Evolutionary conservation across 2,329 filamentous ascomycete genomes (phyloP).

Genomic region (Laburnicola sp.): DNA sequence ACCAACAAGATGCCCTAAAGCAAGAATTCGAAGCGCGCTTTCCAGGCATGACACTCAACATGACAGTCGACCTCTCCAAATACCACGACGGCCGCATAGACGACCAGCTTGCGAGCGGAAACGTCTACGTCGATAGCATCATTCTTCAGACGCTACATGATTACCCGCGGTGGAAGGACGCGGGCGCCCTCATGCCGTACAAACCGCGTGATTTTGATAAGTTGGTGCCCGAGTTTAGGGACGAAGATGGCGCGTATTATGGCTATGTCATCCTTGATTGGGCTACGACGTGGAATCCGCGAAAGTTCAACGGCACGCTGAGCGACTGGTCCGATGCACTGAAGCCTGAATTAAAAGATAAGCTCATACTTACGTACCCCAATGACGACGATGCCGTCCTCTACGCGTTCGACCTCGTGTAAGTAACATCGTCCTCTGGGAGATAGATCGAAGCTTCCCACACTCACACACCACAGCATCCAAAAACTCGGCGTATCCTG

Average conservation of each 20-base stretch:
- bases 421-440: slow-evolving; percentile 6
- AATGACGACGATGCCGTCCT: slow-evolving; percentile 62
- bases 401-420: slow-evolving; percentile 55
- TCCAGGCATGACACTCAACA: slow-evolving; percentile 56
- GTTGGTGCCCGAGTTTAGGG: slow-evolving; percentile 49
- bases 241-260: slow-evolving; percentile 50
- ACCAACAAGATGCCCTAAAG: slow-evolving; percentile 48
- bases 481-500: slow-evolving; percentile 50
- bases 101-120: slow-evolving; percentile 46
- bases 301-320: slow-evolving; percentile 37
- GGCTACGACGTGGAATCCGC: slow-evolving; percentile 45
- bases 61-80: slow-evolving; percentile 60
- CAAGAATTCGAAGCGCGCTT: slow-evolving; percentile 52
- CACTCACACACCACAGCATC: slow-evolving; percentile 18
- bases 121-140: slow-evolving; percentile 49
- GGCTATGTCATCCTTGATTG: slow-evolving; percentile 46
- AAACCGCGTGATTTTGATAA: slow-evolving; percentile 53
- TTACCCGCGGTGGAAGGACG: slow-evolving; percentile 55
- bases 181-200: slow-evolving; percentile 55
- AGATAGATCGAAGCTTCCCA: not conserved
- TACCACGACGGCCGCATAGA: slow-evolving; percentile 57
- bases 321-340: slow-evolving; percentile 51
- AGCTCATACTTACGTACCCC: slow-evolving; percentile 59
- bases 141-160: slow-evolving; percentile 58
- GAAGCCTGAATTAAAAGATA: slow-evolving; percentile 57